These are phyloP conservation scores for Chlamydomonas sphaeroides DNA, from an alignment of 139 green algal species.

Conservation along the genomic window DNA sequence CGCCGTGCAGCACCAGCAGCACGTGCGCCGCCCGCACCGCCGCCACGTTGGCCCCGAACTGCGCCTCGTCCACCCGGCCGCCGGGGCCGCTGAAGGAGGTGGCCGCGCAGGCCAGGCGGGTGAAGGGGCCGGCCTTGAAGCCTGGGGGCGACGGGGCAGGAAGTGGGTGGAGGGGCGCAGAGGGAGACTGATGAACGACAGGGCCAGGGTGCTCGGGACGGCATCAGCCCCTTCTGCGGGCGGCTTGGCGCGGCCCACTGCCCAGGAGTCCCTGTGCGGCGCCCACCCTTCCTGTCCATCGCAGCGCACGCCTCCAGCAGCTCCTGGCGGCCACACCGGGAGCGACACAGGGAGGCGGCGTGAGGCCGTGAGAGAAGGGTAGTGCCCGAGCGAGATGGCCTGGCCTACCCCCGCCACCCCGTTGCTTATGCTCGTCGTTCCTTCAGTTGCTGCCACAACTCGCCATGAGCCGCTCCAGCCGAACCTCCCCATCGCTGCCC, in stretches of 20 bases:
- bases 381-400: too few species aligned
- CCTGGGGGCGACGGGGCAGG: background rate
- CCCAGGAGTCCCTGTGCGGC: background rate
- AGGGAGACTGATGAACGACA: background rate
- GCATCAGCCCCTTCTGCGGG: too few species aligned
- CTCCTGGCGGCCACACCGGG: background rate
- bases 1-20: slow-evolving; percentile 28
- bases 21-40: slow-evolving; percentile 21
- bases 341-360: too few species aligned
- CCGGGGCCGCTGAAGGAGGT: background rate
- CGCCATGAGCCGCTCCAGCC: too few species aligned
- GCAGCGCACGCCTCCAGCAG: background rate
- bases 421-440: too few species aligned
- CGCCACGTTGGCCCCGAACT: slow-evolving; percentile 20
- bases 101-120: background rate
- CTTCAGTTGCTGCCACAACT: too few species aligned
- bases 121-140: background rate
- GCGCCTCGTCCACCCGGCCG: background rate
- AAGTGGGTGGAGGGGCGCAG: too few species aligned
- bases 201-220: too few species aligned
- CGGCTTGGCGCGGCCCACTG: too few species aligned
- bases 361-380: too few species aligned
- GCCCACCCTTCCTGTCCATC: background rate
- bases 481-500: too few species aligned
- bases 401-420: too few species aligned